Conservation (phyloP, 768 basidiomycete genomes). For the Pulveroboletus sp. region DNA sequence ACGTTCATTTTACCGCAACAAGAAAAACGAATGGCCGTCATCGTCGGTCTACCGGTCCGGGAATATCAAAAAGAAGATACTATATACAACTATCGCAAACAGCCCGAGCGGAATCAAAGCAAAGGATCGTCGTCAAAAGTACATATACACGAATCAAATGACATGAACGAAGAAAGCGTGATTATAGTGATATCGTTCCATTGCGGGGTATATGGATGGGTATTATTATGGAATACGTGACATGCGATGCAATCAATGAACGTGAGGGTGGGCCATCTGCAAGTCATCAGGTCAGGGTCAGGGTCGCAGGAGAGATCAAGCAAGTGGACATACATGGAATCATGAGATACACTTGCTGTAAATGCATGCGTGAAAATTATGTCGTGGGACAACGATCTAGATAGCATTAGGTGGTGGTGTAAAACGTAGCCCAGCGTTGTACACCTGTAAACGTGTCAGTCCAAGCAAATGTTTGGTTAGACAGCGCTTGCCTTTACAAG, state of each 20-base stretch:
- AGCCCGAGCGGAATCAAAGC: conserved; percentile 6
- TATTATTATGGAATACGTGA: conserved; percentile 20
- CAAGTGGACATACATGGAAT: conserved; percentile 18
- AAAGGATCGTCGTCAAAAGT: conserved; percentile 4
- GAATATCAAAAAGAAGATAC: conserved; percentile 2
- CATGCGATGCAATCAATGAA: conserved; percentile 20
- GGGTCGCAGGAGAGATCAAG: background rate
- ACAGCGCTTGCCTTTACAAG: conserved; percentile 25
- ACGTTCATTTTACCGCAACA: background rate
- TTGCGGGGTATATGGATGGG: conserved; percentile 26
- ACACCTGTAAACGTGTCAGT: conserved; percentile 24
- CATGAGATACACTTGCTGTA: conserved; percentile 29
- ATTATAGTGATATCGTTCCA: conserved; percentile 25
- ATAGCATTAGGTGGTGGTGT: conserved; percentile 25
- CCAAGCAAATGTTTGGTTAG: background rate
- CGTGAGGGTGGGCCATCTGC: conserved; percentile 29
- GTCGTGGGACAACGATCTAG: conserved; percentile 24
- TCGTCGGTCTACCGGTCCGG: background rate
- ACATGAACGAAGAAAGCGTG: conserved; percentile 23
- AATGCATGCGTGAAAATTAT: conserved; percentile 27
- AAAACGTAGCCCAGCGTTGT: conserved; percentile 24
- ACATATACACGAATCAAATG: conserved; percentile 16
- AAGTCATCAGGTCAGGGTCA: conserved; percentile 1
- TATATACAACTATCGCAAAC: conserved; percentile 1
- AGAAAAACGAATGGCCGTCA: background rate